Evolutionary conservation across 306 rosid species (phyloP).

Genomic region (Ammopiptanthus mongolicus): DNA sequence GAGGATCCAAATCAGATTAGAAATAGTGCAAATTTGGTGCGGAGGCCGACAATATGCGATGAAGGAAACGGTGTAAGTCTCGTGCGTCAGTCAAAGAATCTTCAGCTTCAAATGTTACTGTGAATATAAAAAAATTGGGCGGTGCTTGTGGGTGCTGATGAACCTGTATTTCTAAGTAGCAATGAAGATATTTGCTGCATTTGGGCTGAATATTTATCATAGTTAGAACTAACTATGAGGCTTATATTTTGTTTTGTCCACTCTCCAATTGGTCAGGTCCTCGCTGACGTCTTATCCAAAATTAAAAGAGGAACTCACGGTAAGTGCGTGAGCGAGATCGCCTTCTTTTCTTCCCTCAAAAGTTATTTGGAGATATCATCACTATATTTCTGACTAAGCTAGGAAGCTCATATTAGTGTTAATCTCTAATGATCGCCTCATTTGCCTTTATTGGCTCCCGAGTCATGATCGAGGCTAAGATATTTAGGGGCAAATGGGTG

Average conservation of each 20-base stretch:
- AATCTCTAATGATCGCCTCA: neutral
- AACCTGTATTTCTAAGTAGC: neutral
- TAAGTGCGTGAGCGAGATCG: slow-evolving; percentile 28
- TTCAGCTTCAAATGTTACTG: neutral
- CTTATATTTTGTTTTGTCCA: slow-evolving; percentile 33
- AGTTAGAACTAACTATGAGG: slow-evolving; percentile 8
- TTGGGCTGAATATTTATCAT: slow-evolving; percentile 11
- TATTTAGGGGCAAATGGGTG: neutral
- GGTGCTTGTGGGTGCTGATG: neutral
- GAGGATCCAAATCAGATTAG: too few relatives aligned
- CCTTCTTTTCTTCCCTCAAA: neutral
- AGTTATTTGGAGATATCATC: neutral
- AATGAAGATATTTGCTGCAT: slow-evolving; percentile 19
- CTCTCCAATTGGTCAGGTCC: slow-evolving; percentile 38
- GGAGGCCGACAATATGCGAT: neutral
- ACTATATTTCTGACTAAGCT: neutral
- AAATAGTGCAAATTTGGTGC: too few relatives aligned
- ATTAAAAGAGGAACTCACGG: slow-evolving; percentile 25
- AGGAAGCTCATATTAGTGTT: neutral
- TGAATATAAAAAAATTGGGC: neutral
- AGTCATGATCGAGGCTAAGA: neutral
- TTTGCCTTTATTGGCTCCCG: neutral
- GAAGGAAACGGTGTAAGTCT: slow-evolving; percentile 18
- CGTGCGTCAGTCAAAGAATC: neutral
- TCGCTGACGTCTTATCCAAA: slow-evolving; percentile 22